Base-by-base conservation (phyloP, 1,284 basidiomycete species). In the Apiotrichum siamense region DNA sequence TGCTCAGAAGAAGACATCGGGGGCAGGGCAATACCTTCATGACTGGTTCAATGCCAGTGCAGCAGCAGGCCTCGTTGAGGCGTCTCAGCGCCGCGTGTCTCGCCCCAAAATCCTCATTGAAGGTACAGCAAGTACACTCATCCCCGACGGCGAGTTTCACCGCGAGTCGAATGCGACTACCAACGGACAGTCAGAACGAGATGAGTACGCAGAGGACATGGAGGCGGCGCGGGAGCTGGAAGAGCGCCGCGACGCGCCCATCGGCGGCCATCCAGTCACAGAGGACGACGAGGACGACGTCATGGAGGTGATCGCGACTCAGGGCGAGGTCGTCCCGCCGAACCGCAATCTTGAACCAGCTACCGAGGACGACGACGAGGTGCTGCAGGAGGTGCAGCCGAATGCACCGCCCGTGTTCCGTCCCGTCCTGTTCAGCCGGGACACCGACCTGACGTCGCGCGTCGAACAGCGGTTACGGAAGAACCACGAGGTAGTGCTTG, bases 401-500 rank as follows among this genome's bases (percentile, higher is more conserved):
- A 44, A n/a, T 39, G 47, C 61, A 7, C 61, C 67, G 12, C 65
- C 70, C 1, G 65, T 70, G 3, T 72, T 72, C 55, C 53, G 63
- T 21, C 67, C 67, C 0, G 52, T 69, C 0, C 50, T 58, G 27
- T 61, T 70, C 23, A 55, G 55, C 12, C n/a, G 61, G 15, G 60
- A 67, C 31, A 61, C 64, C 9, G 60, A 70, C 41, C 50, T 72
- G 21, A 45, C 52, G 12, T 45, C 50, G 13, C 63, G 62, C 5
- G 67, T 67, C 17, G 57, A 63, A 26, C 72, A 61, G 31, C 88
- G 89, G 83, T 63, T 92, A 11, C 87, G 90, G 0, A 78, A 82
- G 10, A 86, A 83, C 0, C 85, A 96, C 65, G 83, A 89, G 36
- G 87, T 89, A 0, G 82, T 92, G 0, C 77, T 98, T 18, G 94